A percentile compares a stretch with the other conserved stretches of the same genome.
Conservation (phyloP, 768 basidiomycete genomes). For the Trametes maxima region DNA sequence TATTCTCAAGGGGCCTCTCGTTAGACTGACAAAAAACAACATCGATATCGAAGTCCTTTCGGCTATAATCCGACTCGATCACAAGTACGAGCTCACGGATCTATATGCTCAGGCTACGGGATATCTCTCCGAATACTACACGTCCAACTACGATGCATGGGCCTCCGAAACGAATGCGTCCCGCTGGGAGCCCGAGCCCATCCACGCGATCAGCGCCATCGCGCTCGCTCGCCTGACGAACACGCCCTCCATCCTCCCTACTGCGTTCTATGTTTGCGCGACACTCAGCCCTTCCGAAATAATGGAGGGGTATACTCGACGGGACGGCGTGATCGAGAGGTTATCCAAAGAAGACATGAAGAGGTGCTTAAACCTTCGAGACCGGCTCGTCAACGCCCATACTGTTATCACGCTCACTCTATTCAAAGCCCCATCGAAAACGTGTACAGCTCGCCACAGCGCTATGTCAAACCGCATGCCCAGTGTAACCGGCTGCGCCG, state of each 20-base stretch:
- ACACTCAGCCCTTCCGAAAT: not conserved
- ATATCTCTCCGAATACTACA: slow-evolving; percentile 3
- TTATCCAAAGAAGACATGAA: not conserved
- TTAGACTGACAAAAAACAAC: not conserved
- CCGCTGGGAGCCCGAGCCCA: slow-evolving; percentile 2
- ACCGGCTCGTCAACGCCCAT: too few species aligned
- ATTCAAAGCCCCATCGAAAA: too few species aligned
- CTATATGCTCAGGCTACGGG: not conserved
- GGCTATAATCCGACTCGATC: slow-evolving; percentile 7
- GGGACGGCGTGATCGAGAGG: slow-evolving; percentile 3
- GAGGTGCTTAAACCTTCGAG: too few species aligned
- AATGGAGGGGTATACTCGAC: not conserved
- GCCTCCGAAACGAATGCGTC: not conserved
- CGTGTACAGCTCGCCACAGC: too few species aligned
- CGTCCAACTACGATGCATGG: slow-evolving; percentile 2
- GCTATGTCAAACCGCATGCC: too few species aligned
- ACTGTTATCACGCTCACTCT: too few species aligned
- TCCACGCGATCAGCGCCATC: slow-evolving; percentile 5
- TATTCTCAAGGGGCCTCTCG: not conserved
- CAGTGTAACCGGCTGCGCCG: too few species aligned
- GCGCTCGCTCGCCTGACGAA: slow-evolving; percentile 16
- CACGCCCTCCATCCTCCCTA: slow-evolving; percentile 12
- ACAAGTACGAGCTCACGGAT: slow-evolving; percentile 11
- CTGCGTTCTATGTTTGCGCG: slow-evolving; percentile 5
- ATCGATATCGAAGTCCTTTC: slow-evolving; percentile 2